Evolutionary conservation across 441 rosid genomes (phyloP).

Genomic region (Populus trichocarpa): DNA sequence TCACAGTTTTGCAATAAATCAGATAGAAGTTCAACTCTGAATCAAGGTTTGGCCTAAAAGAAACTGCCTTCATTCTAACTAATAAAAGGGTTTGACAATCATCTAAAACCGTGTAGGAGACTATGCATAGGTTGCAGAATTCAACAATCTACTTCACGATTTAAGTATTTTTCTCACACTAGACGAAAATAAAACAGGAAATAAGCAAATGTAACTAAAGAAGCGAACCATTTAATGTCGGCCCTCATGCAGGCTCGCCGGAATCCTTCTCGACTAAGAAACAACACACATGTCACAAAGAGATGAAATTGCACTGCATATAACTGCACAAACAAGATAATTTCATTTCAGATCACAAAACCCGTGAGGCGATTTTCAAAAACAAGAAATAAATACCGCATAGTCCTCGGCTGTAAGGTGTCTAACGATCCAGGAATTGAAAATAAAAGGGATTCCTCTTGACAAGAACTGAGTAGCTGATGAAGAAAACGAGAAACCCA

Average conservation of each 20-base stretch:
- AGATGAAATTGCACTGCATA: constrained; percentile 92
- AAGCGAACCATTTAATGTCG: constrained; percentile 53
- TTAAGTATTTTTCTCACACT: not conserved
- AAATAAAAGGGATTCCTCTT: constrained; percentile 86
- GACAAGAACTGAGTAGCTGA: constrained; percentile 84
- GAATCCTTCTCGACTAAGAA: constrained; percentile 94
- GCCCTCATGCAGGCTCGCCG: constrained; percentile 94
- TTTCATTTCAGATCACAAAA: not conserved
- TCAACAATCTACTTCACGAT: not conserved
- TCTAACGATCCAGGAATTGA: constrained; percentile 92
- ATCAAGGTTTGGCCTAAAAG: not conserved
- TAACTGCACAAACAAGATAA: constrained; percentile 39
- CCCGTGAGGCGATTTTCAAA: not conserved
- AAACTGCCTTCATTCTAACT: not conserved
- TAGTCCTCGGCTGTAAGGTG: constrained; percentile 75
- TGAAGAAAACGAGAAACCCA: not conserved
- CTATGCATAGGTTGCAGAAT: not conserved
- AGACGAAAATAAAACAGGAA: not conserved
- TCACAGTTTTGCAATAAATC: not conserved
- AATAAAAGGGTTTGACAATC: not conserved
- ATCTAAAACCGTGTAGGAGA: not conserved
- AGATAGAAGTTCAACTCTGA: not conserved
- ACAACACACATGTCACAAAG: constrained; percentile 80
- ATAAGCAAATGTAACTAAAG: not conserved
- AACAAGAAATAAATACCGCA: constrained; percentile 49